Percentiles rank a stretch among this genome's conserved stretches.
These are phyloP conservation scores for Ilyonectria robusta DNA, from an alignment of 2,329 filamentous ascomycete species.

Conservation along the genomic window DNA sequence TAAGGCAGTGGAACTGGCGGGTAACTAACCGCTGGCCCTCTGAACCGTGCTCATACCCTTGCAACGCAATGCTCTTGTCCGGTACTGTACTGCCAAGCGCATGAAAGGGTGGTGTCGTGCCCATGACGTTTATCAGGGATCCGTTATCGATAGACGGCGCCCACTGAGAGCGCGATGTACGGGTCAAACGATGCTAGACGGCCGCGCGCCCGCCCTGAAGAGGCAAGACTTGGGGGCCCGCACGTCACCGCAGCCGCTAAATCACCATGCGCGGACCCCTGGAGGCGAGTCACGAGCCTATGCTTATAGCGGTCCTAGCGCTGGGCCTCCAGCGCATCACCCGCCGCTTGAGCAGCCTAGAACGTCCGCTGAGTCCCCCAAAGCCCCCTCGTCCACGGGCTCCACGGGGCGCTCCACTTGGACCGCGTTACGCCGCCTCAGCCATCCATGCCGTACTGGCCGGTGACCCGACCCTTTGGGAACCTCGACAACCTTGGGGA, in stretches of 20 bases:
- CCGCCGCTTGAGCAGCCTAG: slow-evolving; percentile 18
- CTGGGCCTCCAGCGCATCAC: slow-evolving; percentile 28
- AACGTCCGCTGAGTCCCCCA: slow-evolving; percentile 1
- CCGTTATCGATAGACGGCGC: slow-evolving; percentile 37
- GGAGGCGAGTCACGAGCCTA: slow-evolving; percentile 44
- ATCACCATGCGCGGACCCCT: slow-evolving; percentile 31
- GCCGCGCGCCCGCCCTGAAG: slow-evolving; percentile 10
- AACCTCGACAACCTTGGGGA: slow-evolving; percentile 36
- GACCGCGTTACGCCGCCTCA: slow-evolving; percentile 43
- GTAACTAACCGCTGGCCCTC: background rate
- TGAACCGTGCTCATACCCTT: background rate
- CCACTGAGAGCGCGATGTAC: slow-evolving; percentile 36
- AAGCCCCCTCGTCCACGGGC: slow-evolving; percentile 11
- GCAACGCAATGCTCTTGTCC: background rate
- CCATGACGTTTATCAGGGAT: slow-evolving; percentile 17
- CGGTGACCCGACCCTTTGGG: slow-evolving; percentile 45
- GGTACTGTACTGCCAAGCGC: slow-evolving; percentile 6
- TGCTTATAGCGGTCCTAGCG: slow-evolving; percentile 36
- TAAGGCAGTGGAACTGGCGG: background rate
- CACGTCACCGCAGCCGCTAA: slow-evolving; percentile 31
- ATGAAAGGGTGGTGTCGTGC: slow-evolving; percentile 29
- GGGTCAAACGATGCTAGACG: slow-evolving; percentile 45
- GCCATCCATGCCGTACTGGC: slow-evolving; percentile 45
- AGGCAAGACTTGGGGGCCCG: slow-evolving; percentile 21
- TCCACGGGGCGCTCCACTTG: slow-evolving; percentile 23